Base-by-base conservation (phyloP, 345 rosid genomes). In the Eucalyptus coolabah region DNA sequence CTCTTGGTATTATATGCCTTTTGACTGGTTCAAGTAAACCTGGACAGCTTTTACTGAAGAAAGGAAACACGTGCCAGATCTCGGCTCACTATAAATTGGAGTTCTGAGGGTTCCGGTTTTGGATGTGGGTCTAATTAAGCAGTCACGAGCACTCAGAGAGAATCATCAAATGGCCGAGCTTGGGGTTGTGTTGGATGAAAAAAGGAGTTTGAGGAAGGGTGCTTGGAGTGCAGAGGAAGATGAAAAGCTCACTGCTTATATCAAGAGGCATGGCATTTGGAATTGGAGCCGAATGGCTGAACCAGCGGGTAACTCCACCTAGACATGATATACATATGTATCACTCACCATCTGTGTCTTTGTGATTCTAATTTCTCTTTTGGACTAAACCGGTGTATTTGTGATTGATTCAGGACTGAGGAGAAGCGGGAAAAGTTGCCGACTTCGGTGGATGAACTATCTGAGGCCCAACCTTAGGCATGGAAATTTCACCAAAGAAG, bases 361-460 rank as follows among this genome's bases (percentile, higher is more conserved):
- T 77, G 24, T 24, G 47, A 23, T 77, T 77, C 47, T 77, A 77
- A 40, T 77, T 77, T 40, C 47, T 37, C 85, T 77, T 77, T 50
- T 49, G 54, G n/a, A 17, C 53, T 18, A 21, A 26, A 49, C 40
- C 4, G 45, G 30, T 53, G 82, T 19, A 56, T 87, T 17, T 72
- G 63, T 6, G 12, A 32, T 40, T 77, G 86, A 37, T 51, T 34
- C 59, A 50, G 89, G 89, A 30, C 60, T 88, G 86, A 28, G 42
- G 86, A 77, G 89, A 50, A 69, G 44, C 2, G 86, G 63, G 32
- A 88, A 88, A 82, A 88, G 86, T 80, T 77, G 89, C 47, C 83
- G 89, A 16, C 89, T 88, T 51, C 69, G 89, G 59, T 88, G 89
- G 89, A 88, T 88, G 89, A 88, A 88, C 40, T 88, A 88, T 50